These are phyloP conservation scores for Aspergillus hortae DNA, from an alignment of 2,329 filamentous ascomycete species.

Conservation along the genomic window DNA sequence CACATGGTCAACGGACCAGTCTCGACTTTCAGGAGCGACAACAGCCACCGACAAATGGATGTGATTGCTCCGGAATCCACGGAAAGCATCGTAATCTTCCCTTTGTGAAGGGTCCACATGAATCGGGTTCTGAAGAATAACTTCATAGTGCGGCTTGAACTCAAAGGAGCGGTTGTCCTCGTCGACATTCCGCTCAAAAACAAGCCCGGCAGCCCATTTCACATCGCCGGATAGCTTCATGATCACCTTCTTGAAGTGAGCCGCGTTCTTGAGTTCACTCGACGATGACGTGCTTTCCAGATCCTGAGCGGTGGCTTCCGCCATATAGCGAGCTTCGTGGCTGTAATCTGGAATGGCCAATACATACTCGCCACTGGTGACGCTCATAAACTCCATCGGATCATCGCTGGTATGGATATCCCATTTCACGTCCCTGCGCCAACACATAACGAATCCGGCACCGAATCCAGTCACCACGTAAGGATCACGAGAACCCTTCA, in stretches of 20 bases:
- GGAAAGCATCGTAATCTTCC: conserved; percentile 80
- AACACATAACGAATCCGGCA: conserved; percentile 96
- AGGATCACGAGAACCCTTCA: conserved; percentile 86
- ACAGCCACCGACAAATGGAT: conserved; percentile 94
- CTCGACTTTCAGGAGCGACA: conserved; percentile 77
- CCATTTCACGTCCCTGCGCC: conserved; percentile 90
- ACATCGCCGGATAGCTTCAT: conserved; percentile 99
- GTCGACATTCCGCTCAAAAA: conserved; percentile 82
- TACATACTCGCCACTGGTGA: conserved; percentile 92
- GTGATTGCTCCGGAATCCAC: conserved; percentile 92
- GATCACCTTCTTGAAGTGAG: conserved; percentile 95
- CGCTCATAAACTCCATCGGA: conserved; percentile 88
- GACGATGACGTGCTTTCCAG: conserved; percentile 60
- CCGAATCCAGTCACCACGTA: conserved; percentile 91
- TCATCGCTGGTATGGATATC: conserved; percentile 81
- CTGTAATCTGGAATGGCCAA: conserved; percentile 92
- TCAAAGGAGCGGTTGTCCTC: conserved; percentile 73
- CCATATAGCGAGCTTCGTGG: conserved; percentile 71
- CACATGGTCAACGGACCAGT: conserved; percentile 75
- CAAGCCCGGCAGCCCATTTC: conserved; percentile 83
- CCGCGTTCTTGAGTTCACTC: conserved; percentile 65
- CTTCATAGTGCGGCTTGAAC: conserved; percentile 89
- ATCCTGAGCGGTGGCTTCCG: conserved; percentile 44
- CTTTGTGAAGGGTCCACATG: conserved; percentile 60
- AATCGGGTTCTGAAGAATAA: conserved; percentile 77